A percentile compares a stretch with the other conserved stretches of the same genome.
Conservation (phyloP, 139 green algal species). For the Coelastrella sp. region DNA sequence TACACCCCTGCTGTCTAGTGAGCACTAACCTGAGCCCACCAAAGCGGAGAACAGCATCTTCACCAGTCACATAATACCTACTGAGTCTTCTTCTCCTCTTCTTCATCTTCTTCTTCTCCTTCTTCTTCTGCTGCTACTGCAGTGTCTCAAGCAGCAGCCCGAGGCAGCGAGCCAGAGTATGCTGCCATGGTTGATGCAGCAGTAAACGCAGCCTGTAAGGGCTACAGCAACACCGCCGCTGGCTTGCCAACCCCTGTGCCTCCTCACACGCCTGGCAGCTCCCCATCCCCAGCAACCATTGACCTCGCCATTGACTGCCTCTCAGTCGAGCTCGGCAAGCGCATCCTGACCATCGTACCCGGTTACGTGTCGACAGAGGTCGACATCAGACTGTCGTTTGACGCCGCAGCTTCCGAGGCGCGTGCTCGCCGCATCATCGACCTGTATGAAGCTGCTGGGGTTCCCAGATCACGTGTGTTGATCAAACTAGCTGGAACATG, state of each 20-base stretch:
- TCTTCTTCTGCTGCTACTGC: neutral
- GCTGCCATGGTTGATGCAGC: slow-evolving; percentile 51
- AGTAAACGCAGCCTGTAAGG: slow-evolving; percentile 46
- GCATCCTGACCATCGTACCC: slow-evolving; percentile 55
- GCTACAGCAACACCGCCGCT: slow-evolving; percentile 3
- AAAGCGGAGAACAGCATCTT: too few relatives aligned
- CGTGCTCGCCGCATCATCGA: slow-evolving; percentile 59
- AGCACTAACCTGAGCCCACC: too few relatives aligned
- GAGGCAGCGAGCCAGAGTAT: slow-evolving; percentile 48
- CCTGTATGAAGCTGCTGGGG: slow-evolving; percentile 59
- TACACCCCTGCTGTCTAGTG: too few relatives aligned
- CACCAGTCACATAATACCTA: too few relatives aligned
- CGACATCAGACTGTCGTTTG: slow-evolving; percentile 58
- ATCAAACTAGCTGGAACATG: slow-evolving; percentile 71
- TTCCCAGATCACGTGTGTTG: slow-evolving; percentile 50
- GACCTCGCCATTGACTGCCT: slow-evolving; percentile 65
- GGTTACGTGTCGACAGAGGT: slow-evolving; percentile 69
- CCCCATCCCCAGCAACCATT: slow-evolving; percentile 41
- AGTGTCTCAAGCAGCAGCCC: slow-evolving; percentile 58
- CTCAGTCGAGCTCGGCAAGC: slow-evolving; percentile 56
- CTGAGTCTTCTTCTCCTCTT: too few relatives aligned
- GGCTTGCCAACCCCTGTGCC: slow-evolving; percentile 14
- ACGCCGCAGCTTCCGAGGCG: slow-evolving; percentile 47
- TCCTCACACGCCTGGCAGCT: slow-evolving; percentile 1
- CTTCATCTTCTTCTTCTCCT: too few relatives aligned